These are phyloP conservation scores for Syzygium syzygioides DNA, from an alignment of 441 rosid genomes.

Conservation along the genomic window DNA sequence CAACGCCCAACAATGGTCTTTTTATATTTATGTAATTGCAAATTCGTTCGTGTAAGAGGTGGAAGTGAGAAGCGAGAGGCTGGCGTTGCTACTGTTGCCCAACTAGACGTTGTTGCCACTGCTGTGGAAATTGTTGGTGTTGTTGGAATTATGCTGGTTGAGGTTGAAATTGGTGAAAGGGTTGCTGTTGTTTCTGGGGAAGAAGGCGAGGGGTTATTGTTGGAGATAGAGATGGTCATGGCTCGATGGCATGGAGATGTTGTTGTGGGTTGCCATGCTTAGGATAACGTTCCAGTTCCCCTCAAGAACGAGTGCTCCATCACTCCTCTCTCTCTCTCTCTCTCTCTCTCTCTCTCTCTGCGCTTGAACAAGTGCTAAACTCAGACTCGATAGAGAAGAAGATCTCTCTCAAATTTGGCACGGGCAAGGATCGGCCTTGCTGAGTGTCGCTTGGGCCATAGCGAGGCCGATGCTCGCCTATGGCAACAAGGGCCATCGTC, in stretches of 20 bases:
- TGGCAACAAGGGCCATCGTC: no score
- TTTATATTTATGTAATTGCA: not conserved
- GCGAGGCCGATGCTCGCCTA: no score
- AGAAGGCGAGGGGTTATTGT: not conserved
- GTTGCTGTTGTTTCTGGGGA: constrained; percentile 24
- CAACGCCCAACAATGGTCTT: no score
- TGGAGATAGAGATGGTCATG: constrained; percentile 51
- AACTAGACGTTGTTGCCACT: not conserved
- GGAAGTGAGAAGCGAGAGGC: constrained; percentile 87
- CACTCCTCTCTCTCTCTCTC: constrained; percentile 22
- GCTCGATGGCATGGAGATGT: constrained; percentile 53
- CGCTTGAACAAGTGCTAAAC: no score
- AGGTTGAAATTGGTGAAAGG: constrained; percentile 27
- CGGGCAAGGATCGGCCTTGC: no score
- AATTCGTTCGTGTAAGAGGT: constrained; percentile 43
- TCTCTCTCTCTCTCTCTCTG: not conserved
- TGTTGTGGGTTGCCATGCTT: constrained; percentile 37
- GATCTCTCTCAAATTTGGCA: no score
- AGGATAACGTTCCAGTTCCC: constrained; percentile 68
- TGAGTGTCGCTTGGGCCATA: no score
- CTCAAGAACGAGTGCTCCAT: constrained; percentile 33
- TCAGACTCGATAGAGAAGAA: no score
- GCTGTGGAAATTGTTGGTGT: constrained; percentile 16
- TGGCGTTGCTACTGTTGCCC: constrained; percentile 50
- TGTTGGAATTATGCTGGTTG: constrained; percentile 15